These are phyloP conservation scores for Annulohypoxylon maeteangense DNA, from an alignment of 495 filamentous ascomycete species.

Conservation along the genomic window DNA sequence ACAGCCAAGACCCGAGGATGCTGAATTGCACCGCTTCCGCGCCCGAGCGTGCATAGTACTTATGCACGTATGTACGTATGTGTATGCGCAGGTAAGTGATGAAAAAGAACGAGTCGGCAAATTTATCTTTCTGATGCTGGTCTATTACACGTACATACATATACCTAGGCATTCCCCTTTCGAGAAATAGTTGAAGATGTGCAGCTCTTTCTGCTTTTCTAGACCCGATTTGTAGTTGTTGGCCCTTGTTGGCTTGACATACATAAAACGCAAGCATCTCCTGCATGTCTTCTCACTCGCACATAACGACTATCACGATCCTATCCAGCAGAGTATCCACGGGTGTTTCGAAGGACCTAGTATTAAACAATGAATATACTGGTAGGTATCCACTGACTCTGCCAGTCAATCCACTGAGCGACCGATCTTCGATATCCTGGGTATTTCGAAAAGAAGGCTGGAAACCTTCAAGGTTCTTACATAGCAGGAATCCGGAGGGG, in stretches of 20 bases:
- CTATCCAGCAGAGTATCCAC: too few relatives aligned
- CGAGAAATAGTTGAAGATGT: neutral
- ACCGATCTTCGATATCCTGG: neutral
- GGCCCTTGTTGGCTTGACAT: neutral
- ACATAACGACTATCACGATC: neutral
- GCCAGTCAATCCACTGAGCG: neutral
- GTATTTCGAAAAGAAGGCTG: neutral
- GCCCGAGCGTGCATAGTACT: constrained; percentile 34
- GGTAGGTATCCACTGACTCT: constrained; percentile 9
- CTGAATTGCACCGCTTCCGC: constrained; percentile 16
- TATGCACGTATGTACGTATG: constrained; percentile 6
- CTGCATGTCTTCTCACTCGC: neutral
- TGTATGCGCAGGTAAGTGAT: constrained; percentile 13
- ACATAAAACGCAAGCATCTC: neutral
- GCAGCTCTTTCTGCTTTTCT: neutral
- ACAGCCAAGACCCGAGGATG: constrained; percentile 25
- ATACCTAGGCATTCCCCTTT: neutral
- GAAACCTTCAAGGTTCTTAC: neutral
- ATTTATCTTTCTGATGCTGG: constrained; percentile 21
- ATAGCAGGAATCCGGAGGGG: neutral
- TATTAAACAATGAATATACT: too few relatives aligned
- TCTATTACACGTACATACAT: constrained; percentile 17
- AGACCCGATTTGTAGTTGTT: neutral
- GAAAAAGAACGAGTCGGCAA: constrained; percentile 18
- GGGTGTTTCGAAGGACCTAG: neutral